Evolutionary conservation across 2,329 filamentous ascomycete genomes (phyloP).

Genomic region (Penicillium sp.): DNA sequence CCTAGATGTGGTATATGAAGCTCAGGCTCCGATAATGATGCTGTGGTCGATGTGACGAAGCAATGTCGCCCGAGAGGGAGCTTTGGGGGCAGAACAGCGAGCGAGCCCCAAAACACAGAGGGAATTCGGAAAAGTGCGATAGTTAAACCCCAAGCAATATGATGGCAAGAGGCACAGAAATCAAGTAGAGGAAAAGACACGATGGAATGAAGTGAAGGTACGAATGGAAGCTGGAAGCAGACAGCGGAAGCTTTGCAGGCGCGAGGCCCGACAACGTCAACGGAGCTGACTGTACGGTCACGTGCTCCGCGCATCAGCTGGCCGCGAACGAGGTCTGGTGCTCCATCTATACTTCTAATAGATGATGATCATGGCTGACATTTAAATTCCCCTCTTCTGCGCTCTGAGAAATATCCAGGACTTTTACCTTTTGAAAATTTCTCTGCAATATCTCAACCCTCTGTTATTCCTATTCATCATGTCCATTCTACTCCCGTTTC

Average conservation of each 20-base stretch:
- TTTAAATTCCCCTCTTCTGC: neutral
- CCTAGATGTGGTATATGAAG: conserved; percentile 9
- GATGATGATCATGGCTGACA: neutral
- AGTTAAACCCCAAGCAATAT: conserved; percentile 6
- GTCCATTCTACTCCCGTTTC: conserved; percentile 32
- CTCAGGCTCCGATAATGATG: conserved; percentile 16
- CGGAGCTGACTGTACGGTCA: conserved; percentile 27
- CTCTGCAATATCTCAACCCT: neutral
- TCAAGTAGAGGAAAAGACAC: conserved; percentile 19
- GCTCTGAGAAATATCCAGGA: neutral
- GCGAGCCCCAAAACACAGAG: conserved; percentile 19
- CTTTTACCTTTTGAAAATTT: no score
- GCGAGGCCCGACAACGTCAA: conserved; percentile 27
- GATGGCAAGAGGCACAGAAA: conserved; percentile 5
- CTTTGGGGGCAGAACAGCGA: conserved; percentile 21
- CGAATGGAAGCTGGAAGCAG: conserved; percentile 26
- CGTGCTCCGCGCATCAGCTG: conserved; percentile 14
- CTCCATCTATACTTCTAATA: neutral
- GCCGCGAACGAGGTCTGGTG: neutral
- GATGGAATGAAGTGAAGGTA: conserved; percentile 23
- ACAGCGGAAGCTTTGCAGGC: conserved; percentile 28
- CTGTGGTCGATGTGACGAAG: conserved; percentile 32
- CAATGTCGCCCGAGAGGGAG: conserved; percentile 33
- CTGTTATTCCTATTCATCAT: conserved; percentile 17
- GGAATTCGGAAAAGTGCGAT: neutral